A percentile compares a stretch with the other conserved stretches of the same genome.
Conservation (phyloP, 2,329 filamentous ascomycete species). For the Elsinoe batatas region DNA sequence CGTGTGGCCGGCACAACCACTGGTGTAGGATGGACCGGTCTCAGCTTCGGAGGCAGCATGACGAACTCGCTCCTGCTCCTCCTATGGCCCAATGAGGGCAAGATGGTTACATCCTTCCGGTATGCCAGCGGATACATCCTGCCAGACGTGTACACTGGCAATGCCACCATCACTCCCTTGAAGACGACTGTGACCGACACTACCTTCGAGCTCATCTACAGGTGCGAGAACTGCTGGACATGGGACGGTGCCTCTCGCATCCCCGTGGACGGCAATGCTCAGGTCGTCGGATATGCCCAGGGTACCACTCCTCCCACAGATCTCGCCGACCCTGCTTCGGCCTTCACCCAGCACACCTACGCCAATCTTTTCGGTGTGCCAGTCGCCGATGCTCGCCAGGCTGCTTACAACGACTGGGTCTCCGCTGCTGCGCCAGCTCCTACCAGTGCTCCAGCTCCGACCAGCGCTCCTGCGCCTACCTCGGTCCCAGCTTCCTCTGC, state of each 20-base stretch:
- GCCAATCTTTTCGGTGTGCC: constrained; percentile 11
- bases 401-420: constrained; percentile 23
- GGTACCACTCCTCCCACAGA: constrained; percentile 4
- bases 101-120: constrained; percentile 49
- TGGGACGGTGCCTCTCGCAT: constrained; percentile 33
- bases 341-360: constrained; percentile 15
- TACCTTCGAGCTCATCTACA: constrained; percentile 54
- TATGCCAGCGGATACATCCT: constrained; percentile 46
- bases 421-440: constrained; percentile 35
- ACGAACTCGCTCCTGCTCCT: constrained; percentile 48
- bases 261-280: constrained; percentile 21
- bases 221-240: constrained; percentile 44
- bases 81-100: constrained; percentile 45
- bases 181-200: constrained; percentile 48
- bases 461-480: constrained; percentile 68
- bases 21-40: constrained; percentile 48
- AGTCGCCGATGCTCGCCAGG: constrained; percentile 19
- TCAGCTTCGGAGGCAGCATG: constrained; percentile 50
- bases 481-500: constrained; percentile 30
- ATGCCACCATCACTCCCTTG: constrained; percentile 53
- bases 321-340: background rate
- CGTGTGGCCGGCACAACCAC: constrained; percentile 41
- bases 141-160: constrained; percentile 51
- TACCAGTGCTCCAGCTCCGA: constrained; percentile 56
- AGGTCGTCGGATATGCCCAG: constrained; percentile 12